Evolutionary conservation across 2,329 filamentous ascomycete genomes (phyloP).

Genomic region (Stagonosporopsis cucurbitacearum): DNA sequence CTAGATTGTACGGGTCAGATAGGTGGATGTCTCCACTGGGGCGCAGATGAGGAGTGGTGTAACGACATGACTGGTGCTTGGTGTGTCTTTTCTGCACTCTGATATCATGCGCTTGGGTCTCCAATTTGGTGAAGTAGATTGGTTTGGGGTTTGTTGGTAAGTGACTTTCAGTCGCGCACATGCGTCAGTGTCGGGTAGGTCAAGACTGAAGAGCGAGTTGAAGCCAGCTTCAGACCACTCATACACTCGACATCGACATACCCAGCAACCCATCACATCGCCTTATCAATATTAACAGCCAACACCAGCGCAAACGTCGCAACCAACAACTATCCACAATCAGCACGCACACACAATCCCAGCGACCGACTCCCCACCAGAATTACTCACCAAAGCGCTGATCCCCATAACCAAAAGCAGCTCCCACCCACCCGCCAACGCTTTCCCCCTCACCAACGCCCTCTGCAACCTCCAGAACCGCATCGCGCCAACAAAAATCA

Average conservation of each 20-base stretch:
- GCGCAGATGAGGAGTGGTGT: slow-evolving; percentile 6
- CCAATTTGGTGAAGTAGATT: slow-evolving; percentile 8
- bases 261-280: neutral
- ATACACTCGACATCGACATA: neutral
- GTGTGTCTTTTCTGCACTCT: slow-evolving; percentile 6
- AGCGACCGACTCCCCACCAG: no score
- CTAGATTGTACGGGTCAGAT: slow-evolving; percentile 9
- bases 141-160: neutral
- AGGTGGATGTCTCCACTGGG: neutral
- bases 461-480: slow-evolving; percentile 68
- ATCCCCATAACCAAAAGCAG: slow-evolving; percentile 57
- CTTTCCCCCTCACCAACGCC: slow-evolving; percentile 64
- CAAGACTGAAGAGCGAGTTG: neutral
- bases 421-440: slow-evolving; percentile 66
- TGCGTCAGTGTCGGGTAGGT: neutral
- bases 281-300: slow-evolving; percentile 28
- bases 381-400: slow-evolving; percentile 56
- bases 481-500: slow-evolving; percentile 61
- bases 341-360: slow-evolving; percentile 4
- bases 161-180: neutral
- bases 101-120: neutral
- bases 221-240: neutral
- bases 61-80: slow-evolving; percentile 6
- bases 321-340: slow-evolving; percentile 21
- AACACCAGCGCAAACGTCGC: slow-evolving; percentile 28